Evolutionary conservation across 768 basidiomycete species (phyloP).

Genomic region (Tulasnella sp.): DNA sequence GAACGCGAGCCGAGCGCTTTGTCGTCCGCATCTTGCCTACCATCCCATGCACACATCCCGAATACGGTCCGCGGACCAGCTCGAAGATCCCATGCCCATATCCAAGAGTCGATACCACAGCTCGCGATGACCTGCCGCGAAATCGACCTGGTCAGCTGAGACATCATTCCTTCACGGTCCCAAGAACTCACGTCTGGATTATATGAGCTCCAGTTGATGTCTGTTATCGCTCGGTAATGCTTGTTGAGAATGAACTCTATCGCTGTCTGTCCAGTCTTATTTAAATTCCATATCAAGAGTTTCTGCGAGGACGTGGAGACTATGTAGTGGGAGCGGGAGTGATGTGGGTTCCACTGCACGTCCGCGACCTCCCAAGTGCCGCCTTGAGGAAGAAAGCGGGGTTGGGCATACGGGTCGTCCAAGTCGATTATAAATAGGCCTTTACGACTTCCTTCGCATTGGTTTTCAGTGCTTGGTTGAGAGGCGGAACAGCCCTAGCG

Average conservation of each 20-base stretch:
- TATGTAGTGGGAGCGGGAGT: conserved; percentile 64
- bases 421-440: conserved; percentile 95
- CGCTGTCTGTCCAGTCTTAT: conserved; percentile 60
- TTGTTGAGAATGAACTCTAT: conserved; percentile 80
- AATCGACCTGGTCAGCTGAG: neutral
- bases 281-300: conserved; percentile 91
- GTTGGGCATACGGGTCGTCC: conserved; percentile 74
- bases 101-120: conserved; percentile 87
- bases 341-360: conserved; percentile 88
- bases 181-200: conserved; percentile 50
- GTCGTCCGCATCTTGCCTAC: conserved; percentile 30
- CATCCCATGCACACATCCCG: conserved; percentile 55
- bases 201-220: conserved; percentile 92
- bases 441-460: conserved; percentile 42
- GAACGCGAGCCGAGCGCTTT: neutral
- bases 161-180: neutral
- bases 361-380: conserved; percentile 95
- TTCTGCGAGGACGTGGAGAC: conserved; percentile 86
- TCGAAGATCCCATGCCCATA: conserved; percentile 91
- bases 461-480: conserved; percentile 29
- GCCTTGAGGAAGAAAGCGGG: conserved; percentile 91
- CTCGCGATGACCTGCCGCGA: conserved; percentile 54
- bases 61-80: conserved; percentile 39
- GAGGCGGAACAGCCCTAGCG: neutral
- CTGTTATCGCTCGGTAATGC: conserved; percentile 93